Evolutionary conservation across 1,284 basidiomycete genomes (phyloP), one percentile per base, ranked within the genome.

Genomic region (Moesziomyces antarcticus): DNA sequence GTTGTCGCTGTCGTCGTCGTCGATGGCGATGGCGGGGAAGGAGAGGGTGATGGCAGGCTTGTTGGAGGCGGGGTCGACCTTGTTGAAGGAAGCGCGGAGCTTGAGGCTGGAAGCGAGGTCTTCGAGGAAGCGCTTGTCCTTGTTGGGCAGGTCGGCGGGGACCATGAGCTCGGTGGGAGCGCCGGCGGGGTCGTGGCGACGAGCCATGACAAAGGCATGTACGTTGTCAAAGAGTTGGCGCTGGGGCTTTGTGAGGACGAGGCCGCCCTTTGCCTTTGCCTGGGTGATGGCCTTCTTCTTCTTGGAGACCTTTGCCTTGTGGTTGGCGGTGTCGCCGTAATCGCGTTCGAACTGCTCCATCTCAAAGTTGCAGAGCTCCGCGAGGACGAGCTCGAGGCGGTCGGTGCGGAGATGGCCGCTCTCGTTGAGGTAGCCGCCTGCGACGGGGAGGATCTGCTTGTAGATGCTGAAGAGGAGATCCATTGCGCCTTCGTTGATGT

Each of bases 401-500:
- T 88, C 88, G 65, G 90, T 89, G 70, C 92, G 90, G 80, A 99
- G 93, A 3, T 87, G 88, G 21, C 97, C 97, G 64, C 88, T 88
- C 84, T 98, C 93, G 81, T 99, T 98, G 60, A 99, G 86, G 84
- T 98, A 99, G 0, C 96, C 97, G 60, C 92, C 95, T 62, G 94
- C 88, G 8, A 86, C 87, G 8, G 94, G 94, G 21, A 99, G 85
- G 20, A 95, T 89, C 82, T 90, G 90, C 88, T 97, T 97, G 86
- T 99, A 99, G 49, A 97, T 93, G 20, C 92, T 91, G 85, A 97
- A 99, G 64, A 99, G 86, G 67, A 89, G 88, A 85, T 97, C 93
- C 74, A 99, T 85, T 5, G 93, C 96, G 79, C 97, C 97, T 85
- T 97, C 93, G 82, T 98, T 95, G 84, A 99, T 99, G 84, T 99